Base-by-base conservation (phyloP, 371 early-diverging fungal species). In the Fennellomyces sp. region DNA sequence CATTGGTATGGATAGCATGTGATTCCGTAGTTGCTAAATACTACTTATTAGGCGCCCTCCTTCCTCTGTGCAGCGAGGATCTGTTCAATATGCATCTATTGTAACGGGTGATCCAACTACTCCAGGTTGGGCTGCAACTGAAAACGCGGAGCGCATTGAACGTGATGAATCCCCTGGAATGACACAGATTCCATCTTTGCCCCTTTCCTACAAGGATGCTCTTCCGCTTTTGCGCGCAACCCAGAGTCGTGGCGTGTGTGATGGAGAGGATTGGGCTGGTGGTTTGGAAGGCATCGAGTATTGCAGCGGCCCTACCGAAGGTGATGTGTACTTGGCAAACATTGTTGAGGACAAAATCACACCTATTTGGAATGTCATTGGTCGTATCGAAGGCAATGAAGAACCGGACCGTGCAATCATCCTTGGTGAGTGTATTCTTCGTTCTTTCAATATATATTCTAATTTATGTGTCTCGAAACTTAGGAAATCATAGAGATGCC, bases 21-120 rank as follows among this genome's bases (percentile, higher is more conserved):
- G n/a, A n/a, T n/a, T n/a, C n/a, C n/a, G n/a, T n/a, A n/a, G n/a
- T n/a, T n/a, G n/a, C n/a, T n/a, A n/a, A n/a, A 42, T 42, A 42
- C 25, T 19, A 21, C 3, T 17, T 17, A 12, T 12, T 25, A 60
- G 84, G 87, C 79, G 88, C 2, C 78, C 88, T 3, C 65, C 70
- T n/a, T 78, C 81, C 30, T 70, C 76, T 28, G 65, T 83, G 45
- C 83, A 85, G 55, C 78, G 90, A 2, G 89, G 85, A 15, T 79
- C 84, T 2, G 88, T 84, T 2, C 72, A 75, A 63, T 80, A 77
- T n/a, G 49, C 67, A 6, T 66, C 73, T 19, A 21, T 82, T 12
- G 62, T 76, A 45, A 70, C 86, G 0, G 90, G 90, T 7, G 90
- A 90, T 59, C 89, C 90, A n/a, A 71, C 77, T 6, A 88, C 89